Evolutionary conservation across 371 early-diverging fungal species (phyloP).

Genomic region (Apophysomyces variabilis): DNA sequence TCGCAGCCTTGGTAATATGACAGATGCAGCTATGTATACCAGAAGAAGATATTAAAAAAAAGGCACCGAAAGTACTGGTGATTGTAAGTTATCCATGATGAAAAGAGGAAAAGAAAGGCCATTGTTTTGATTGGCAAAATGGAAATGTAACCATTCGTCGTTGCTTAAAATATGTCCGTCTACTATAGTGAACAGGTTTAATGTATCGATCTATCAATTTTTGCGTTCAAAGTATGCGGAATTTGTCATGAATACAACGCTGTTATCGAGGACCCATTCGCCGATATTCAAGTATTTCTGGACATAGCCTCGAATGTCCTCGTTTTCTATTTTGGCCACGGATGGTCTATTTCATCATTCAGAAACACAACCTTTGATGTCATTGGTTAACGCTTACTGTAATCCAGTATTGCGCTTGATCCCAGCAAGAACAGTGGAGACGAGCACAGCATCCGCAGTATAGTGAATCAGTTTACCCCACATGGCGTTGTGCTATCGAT

Average conservation of each 20-base stretch:
- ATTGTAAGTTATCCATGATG: background rate
- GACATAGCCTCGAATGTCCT: constrained; percentile 56
- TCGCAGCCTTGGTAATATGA: background rate
- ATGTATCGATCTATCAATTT: constrained; percentile 24
- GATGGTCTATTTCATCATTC: constrained; percentile 47
- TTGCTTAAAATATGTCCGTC: background rate
- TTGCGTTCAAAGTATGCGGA: constrained; percentile 70
- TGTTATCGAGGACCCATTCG: constrained; percentile 69
- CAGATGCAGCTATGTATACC: background rate
- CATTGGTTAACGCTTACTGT: constrained; percentile 45
- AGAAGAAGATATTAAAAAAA: background rate
- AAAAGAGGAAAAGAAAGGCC: background rate
- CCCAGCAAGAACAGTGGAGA: constrained; percentile 79
- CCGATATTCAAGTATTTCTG: constrained; percentile 69
- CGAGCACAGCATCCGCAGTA: constrained; percentile 72
- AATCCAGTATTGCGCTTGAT: constrained; percentile 74
- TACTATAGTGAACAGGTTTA: background rate
- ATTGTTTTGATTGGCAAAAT: too few species aligned
- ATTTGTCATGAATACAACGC: constrained; percentile 56
- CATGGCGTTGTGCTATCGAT: constrained; percentile 32
- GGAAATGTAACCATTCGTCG: too few species aligned
- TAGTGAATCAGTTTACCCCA: constrained; percentile 67
- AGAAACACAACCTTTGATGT: background rate
- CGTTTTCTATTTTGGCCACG: constrained; percentile 58
- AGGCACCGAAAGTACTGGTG: background rate